Evolutionary conservation across 805 yeast species (phyloP), one percentile per base, ranked within the genome.

Genomic region (Saccharomyces paradoxus): DNA sequence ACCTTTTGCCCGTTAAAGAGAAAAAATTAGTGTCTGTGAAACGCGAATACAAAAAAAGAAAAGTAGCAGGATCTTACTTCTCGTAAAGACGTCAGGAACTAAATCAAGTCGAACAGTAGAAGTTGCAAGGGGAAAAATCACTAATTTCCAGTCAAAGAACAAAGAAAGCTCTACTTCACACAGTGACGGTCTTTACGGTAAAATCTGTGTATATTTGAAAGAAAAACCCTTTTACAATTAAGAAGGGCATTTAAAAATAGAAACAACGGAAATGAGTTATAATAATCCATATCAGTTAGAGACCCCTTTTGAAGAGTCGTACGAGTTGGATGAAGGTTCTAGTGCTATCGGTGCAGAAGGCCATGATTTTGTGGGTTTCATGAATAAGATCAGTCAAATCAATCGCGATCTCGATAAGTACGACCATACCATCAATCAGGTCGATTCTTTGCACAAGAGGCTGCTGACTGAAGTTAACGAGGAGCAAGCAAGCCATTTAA

Each of bases 401-500:
- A 85, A 87, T 72, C 78, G 78, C 57, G 82, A 82, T 62, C 77
- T 89, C 59, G 84, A 81, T 58, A 84, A 83, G 69, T 89, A 86
- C 71, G 82, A 83, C 66, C 81, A 79, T 64, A 74, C 86, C 58
- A 81, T 89, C 58, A 83, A 83, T 61, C 77, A 85, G 62, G 81
- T 88, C 57, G 87, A 86, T 68, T 76, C 79, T 55, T 77, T 84
- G 63, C 96, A 89, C 74, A 77, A 79, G 66, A 81, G 83, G 62
- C 75, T 89, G 41, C 74, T 89, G 64, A 83, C 83, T 59, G 94
- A 87, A 60, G 82, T 87, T 58, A 84, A 84, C 62, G 82, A 81
- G 58, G 86, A 84, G 57, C 83, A 82, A 64, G 87, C 86, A 65
- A 80, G 80, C 53, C 80, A 81, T 64, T 76, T 83, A 56, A 84